phyloP scores from a whole-genome alignment of 2,329 filamentous ascomycete genomes.

The Alternaria gaisen region DNA sequence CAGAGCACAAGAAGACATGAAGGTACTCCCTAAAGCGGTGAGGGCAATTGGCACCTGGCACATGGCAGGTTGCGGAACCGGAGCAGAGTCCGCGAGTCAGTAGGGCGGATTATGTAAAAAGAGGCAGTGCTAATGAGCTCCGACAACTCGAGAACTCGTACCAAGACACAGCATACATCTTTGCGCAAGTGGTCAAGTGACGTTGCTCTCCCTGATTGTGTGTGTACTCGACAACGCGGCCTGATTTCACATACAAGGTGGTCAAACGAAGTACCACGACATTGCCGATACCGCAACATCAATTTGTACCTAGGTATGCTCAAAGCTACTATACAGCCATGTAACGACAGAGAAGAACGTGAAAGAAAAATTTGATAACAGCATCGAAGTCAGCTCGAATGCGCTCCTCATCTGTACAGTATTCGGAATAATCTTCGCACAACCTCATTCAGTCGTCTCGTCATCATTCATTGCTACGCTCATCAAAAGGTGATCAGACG shows the following conservation, averaged over 20 bases:
- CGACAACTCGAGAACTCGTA: neutral
- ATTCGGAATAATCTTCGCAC: neutral
- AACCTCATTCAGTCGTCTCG: neutral
- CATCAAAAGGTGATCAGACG: conserved; percentile 31
- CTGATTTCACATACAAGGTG: neutral
- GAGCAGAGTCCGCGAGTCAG: conserved; percentile 14
- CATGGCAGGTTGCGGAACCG: conserved; percentile 4
- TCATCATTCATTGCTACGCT: neutral
- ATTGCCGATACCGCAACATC: neutral
- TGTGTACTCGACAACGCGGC: neutral
- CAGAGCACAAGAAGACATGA: conserved; percentile 25
- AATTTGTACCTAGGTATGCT: neutral
- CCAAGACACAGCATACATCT: neutral
- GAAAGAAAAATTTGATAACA: neutral
- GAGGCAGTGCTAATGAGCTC: conserved; percentile 26
- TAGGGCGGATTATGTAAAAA: conserved; percentile 39
- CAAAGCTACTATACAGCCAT: conserved; percentile 10
- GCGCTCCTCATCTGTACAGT: neutral
- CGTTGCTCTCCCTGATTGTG: neutral
- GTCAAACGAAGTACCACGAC: neutral
- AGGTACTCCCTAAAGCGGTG: conserved; percentile 32
- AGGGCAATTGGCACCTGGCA: conserved; percentile 11
- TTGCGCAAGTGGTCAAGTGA: conserved; percentile 5
- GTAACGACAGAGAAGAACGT: neutral
- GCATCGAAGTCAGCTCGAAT: neutral